These are phyloP conservation scores for Punica granatum DNA, from an alignment of 345 rosid species.

Conservation along the genomic window DNA sequence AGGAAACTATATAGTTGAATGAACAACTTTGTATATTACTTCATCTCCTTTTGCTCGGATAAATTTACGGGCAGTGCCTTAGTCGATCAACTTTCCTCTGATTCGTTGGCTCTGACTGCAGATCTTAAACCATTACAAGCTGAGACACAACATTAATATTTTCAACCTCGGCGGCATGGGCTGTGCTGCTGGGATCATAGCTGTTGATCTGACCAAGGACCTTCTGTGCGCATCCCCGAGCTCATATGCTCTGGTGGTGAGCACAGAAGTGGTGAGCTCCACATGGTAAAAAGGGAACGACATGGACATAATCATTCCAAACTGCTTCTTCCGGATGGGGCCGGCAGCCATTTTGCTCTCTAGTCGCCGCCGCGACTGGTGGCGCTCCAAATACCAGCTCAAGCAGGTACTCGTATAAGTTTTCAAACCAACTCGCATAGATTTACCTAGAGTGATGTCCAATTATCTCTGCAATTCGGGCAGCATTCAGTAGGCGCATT, in stretches of 20 bases:
- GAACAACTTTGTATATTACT: too few species aligned
- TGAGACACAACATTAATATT: constrained; percentile 50
- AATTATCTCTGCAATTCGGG: too few species aligned
- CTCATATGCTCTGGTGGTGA: constrained; percentile 53
- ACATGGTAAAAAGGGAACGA: constrained; percentile 61
- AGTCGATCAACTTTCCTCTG: too few species aligned
- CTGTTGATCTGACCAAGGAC: constrained; percentile 33
- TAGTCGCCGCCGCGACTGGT: constrained; percentile 40
- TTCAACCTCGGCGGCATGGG: constrained; percentile 85
- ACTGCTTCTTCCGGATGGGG: constrained; percentile 70
- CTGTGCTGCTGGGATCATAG: constrained; percentile 66
- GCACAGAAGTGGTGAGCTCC: constrained; percentile 54
- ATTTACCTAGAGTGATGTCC: too few species aligned
- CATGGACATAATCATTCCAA: constrained; percentile 51
- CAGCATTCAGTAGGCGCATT: too few species aligned
- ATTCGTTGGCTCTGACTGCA: too few species aligned
- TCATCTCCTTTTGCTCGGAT: too few species aligned
- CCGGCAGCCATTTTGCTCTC: constrained; percentile 68
- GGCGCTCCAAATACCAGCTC: constrained; percentile 54
- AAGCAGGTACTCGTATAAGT: constrained; percentile 28
- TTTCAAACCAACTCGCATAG: not conserved
- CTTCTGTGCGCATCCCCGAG: constrained; percentile 46
- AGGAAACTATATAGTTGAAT: too few species aligned
- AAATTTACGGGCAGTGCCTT: too few species aligned
- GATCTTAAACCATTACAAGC: constrained; percentile 51